These are phyloP conservation scores for Linnemannia hyalina DNA, from an alignment of 192 early-diverging fungal genomes.

Conservation along the genomic window DNA sequence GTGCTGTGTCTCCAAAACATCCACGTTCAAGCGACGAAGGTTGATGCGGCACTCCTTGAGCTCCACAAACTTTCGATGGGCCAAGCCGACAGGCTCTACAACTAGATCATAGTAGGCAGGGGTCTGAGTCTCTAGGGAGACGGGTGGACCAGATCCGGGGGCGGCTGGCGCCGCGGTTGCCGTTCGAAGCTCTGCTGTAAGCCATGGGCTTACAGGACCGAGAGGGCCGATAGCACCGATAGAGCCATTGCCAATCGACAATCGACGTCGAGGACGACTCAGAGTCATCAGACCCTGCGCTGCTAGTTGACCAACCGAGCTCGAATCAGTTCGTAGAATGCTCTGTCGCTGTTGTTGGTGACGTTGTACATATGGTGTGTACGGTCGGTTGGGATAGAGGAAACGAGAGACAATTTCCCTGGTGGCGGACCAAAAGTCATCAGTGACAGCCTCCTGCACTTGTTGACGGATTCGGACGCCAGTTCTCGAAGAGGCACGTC, in stretches of 20 bases:
- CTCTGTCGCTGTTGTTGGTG: background rate
- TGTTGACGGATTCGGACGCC: background rate
- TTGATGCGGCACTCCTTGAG: conserved; percentile 24
- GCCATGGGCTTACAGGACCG: background rate
- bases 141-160: background rate
- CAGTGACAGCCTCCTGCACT: background rate
- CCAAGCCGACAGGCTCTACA: background rate
- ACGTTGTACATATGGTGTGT: background rate
- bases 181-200: background rate
- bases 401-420: background rate
- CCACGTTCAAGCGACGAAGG: conserved; percentile 13
- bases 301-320: background rate
- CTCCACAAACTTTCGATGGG: conserved; percentile 1
- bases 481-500: conserved; percentile 7
- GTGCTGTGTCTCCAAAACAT: conserved; percentile 22
- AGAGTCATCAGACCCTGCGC: background rate
- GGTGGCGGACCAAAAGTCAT: conserved; percentile 11
- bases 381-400: conserved; percentile 21
- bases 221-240: background rate
- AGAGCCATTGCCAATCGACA: background rate
- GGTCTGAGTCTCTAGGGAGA: background rate
- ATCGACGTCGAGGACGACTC: conserved; percentile 7
- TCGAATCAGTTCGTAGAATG: conserved; percentile 1
- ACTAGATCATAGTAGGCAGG: background rate
- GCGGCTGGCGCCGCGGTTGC: background rate